Percentiles rank a stretch among this genome's conserved stretches.
phyloP scores from a whole-genome alignment of 2,329 filamentous ascomycete genomes.

The Fusarium gaditjirri region DNA sequence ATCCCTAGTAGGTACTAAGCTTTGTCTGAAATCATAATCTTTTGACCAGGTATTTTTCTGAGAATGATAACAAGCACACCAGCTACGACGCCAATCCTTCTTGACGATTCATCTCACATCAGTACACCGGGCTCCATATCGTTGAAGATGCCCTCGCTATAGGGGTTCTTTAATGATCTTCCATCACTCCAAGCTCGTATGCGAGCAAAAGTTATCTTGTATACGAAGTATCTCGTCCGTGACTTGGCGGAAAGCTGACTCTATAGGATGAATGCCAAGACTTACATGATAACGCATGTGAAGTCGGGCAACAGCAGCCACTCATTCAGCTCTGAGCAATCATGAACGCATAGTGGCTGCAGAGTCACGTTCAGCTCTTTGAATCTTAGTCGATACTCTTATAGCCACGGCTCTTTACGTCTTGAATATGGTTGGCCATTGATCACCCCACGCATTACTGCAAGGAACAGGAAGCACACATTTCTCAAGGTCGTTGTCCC shows the following conservation, averaged over 20 bases:
- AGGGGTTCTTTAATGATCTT: background rate
- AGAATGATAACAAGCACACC: background rate
- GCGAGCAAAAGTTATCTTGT: background rate
- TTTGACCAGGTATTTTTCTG: background rate
- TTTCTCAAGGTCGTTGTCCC: constrained; percentile 15
- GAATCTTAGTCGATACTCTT: constrained; percentile 3
- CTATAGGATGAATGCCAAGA: background rate
- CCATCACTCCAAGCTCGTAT: background rate
- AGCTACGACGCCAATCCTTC: background rate
- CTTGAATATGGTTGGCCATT: background rate
- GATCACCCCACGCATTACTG: constrained; percentile 10
- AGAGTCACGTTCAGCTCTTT: background rate
- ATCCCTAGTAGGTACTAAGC: background rate
- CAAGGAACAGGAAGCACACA: constrained; percentile 14
- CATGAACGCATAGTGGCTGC: background rate
- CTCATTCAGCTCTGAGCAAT: background rate
- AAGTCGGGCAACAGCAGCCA: background rate
- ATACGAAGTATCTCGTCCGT: background rate
- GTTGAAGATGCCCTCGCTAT: background rate
- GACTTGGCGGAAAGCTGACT: background rate
- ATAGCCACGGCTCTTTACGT: constrained; percentile 13
- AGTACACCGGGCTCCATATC: background rate
- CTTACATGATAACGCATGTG: background rate
- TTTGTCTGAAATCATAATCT: too few relatives aligned
- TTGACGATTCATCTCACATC: background rate